Evolutionary conservation across 2,329 filamentous ascomycete species (phyloP).

Genomic region (Arthrobotrys musiformis): DNA sequence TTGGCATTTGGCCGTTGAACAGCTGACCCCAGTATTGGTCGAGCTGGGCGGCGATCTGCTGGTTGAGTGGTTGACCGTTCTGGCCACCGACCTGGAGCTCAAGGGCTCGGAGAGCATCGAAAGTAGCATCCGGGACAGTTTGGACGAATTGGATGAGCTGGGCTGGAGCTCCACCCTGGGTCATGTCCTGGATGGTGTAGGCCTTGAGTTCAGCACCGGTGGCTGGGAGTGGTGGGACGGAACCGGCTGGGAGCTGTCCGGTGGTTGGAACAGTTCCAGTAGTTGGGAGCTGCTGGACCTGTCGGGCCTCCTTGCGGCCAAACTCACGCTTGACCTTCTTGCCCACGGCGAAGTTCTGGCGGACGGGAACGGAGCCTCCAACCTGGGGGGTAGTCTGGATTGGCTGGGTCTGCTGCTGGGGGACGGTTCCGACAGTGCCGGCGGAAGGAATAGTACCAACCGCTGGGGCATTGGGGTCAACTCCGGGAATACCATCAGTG

Average conservation of each 20-base stretch:
- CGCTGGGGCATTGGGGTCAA: neutral
- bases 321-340: constrained; percentile 10
- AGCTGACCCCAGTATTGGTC: constrained; percentile 28
- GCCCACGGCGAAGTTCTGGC: neutral
- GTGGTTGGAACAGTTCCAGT: neutral
- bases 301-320: neutral
- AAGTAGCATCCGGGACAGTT: neutral
- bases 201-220: constrained; percentile 28
- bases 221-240: constrained; percentile 19
- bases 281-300: neutral
- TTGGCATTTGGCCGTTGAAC: constrained; percentile 17
- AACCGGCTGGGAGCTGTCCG: neutral
- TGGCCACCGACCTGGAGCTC: constrained; percentile 28
- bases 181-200: constrained; percentile 21
- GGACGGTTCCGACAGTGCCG: neutral
- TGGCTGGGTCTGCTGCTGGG: neutral
- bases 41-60: constrained; percentile 13
- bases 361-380: neutral
- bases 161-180: constrained; percentile 1
- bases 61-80: constrained; percentile 9
- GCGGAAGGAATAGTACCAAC: neutral
- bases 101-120: constrained; percentile 28
- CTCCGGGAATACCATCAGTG: constrained; percentile 9
- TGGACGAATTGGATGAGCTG: constrained; percentile 23
- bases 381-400: neutral